Base-by-base conservation (phyloP, 441 rosid species). In the Pelargonium cotyledonis region DNA sequence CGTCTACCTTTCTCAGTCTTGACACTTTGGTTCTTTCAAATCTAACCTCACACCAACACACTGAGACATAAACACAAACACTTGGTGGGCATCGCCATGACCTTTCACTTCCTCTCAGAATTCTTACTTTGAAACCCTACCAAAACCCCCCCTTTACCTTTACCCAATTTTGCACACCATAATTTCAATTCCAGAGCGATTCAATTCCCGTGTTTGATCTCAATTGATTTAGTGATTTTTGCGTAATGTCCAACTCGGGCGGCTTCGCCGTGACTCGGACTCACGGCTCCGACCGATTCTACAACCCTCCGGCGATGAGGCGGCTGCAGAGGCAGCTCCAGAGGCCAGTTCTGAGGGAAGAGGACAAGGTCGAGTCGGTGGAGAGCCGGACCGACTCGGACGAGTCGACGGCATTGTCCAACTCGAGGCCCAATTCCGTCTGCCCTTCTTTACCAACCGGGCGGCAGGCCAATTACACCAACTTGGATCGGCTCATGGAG, bases 401-500 rank as follows among this genome's bases (percentile, higher is more conserved):
- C 1, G 79, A 76, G 66, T 18, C 65, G 14, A 66, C 81, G n/a
- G 76, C 83, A 77, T 79, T 82, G 73, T 76, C 78, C n/a, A 67
- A n/a, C 57, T n/a, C 57, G 18, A 2, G 67, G 47, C 73, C 70
- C 29, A 74, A 70, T 78, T 82, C 77, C 55, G 76, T 44, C 12
- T 68, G 76, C 73, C 70, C 79, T 15, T 62, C 75, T 40, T 68
- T 79, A 35, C 47, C 82, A 19, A 61, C 65, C 43, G n/a, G 21
- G 62, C 62, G 29, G 64, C 62, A 23, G 61, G 71, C 62, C 14
- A 67, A 47, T 53, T 64, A 65, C 68, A 75, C 81, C 40, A 77
- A 82, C 70, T 79, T 82, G 80, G 83, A 79, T 73, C 79, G 85
- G 71, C 82, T 82, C 12, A 67, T 82, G 62, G 73, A 82, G 21